These are phyloP conservation scores for Fomitopsis schrenkii DNA, from an alignment of 1,284 basidiomycete species.

Conservation along the genomic window DNA sequence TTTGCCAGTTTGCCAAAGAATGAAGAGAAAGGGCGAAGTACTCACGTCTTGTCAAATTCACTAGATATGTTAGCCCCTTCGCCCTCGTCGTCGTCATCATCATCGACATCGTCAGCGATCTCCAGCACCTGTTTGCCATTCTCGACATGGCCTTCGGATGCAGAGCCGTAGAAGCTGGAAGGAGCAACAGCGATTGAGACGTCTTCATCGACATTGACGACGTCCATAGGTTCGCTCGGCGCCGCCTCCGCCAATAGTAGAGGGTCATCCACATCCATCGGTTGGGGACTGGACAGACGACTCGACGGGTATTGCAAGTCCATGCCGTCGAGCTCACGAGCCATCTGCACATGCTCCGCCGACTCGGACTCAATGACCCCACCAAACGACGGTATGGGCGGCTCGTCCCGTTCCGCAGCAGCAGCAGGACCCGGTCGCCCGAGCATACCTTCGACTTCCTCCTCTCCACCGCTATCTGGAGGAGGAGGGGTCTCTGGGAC, in stretches of 20 bases:
- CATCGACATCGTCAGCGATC: not conserved
- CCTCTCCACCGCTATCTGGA: slow-evolving; percentile 21
- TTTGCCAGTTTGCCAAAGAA: not conserved
- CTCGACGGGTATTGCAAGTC: slow-evolving; percentile 16
- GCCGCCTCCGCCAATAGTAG: not conserved
- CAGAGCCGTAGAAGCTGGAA: slow-evolving; percentile 12
- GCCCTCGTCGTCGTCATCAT: not conserved
- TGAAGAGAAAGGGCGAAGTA: not conserved
- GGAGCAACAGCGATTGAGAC: slow-evolving; percentile 3
- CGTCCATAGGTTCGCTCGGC: slow-evolving; percentile 6
- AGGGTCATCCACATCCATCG: slow-evolving; percentile 15
- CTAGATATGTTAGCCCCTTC: not conserved
- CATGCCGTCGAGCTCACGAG: not conserved
- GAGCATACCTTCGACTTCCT: slow-evolving; percentile 23
- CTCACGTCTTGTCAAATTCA: not conserved
- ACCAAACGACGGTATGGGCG: slow-evolving; percentile 6
- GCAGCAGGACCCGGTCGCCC: slow-evolving; percentile 17
- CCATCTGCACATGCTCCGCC: not conserved
- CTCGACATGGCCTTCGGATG: not conserved
- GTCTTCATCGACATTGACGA: not conserved
- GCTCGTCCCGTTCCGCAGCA: slow-evolving; percentile 20
- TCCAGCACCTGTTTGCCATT: not conserved
- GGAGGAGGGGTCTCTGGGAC: slow-evolving; percentile 13
- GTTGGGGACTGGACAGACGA: slow-evolving; percentile 4
- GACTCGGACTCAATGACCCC: not conserved